Evolutionary conservation across 768 basidiomycete genomes (phyloP).

Genomic region (Psilocybe azurescens): DNA sequence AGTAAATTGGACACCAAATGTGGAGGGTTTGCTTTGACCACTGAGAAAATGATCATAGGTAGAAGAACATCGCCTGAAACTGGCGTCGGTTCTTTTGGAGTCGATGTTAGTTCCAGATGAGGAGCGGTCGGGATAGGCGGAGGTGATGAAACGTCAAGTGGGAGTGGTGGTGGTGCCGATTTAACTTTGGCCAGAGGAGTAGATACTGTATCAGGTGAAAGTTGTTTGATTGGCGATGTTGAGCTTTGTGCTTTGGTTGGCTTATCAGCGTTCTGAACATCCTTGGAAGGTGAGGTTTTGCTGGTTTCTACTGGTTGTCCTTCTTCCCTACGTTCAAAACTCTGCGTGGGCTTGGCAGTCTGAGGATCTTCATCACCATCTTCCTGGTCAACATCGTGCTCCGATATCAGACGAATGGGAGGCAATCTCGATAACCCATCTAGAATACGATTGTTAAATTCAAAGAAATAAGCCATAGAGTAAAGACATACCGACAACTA

Average conservation of each 20-base stretch:
- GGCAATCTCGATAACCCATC: conserved; percentile 80
- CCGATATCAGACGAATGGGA: conserved; percentile 74
- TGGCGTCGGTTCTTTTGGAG: conserved; percentile 45
- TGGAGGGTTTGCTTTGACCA: conserved; percentile 91
- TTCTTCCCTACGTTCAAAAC: background rate
- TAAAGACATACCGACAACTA: conserved; percentile 70
- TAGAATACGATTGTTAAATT: conserved; percentile 27
- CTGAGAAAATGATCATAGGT: conserved; percentile 91
- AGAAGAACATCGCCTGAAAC: conserved; percentile 90
- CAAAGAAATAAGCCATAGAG: background rate
- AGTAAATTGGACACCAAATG: conserved; percentile 77
- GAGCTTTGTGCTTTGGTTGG: background rate
- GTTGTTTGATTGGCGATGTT: background rate
- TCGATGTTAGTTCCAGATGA: conserved; percentile 20
- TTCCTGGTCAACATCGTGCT: conserved; percentile 32
- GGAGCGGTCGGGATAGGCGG: conserved; percentile 12
- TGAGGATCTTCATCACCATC: conserved; percentile 26
- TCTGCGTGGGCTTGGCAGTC: conserved; percentile 26
- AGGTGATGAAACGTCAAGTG: conserved; percentile 16
- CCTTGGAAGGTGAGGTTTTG: background rate
- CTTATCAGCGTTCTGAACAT: background rate
- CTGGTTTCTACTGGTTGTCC: background rate
- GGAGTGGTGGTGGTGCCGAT: conserved; percentile 20
- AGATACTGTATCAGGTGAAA: background rate
- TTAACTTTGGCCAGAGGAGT: conserved; percentile 17